Base-by-base conservation (phyloP, 2,329 filamentous ascomycete species). In the Sarocladium kiliense region DNA sequence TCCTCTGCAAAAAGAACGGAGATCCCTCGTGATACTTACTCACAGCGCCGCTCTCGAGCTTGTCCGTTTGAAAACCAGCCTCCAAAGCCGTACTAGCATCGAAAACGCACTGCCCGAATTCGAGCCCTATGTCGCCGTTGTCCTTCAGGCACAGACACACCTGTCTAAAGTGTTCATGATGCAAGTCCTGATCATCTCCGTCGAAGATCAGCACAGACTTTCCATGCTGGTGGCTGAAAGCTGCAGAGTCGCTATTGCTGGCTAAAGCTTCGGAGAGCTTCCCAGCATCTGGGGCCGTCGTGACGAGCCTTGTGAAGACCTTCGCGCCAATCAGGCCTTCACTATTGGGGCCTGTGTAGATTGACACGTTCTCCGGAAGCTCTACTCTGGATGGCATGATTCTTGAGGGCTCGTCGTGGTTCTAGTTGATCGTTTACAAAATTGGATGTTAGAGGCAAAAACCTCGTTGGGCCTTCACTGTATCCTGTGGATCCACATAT, bases 91-190 rank as follows among this genome's bases (percentile, higher is more conserved):
- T 41, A 9, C 32, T 19, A 53, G 50, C 50, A 19, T 53, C 50
- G 19, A 53, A 53, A 4, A 53, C 50, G 18, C 50, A 53, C 50
- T 39, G 32, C 12, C 32, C 50, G 36, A 19, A 53, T 18, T 53
- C 32, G 14, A 53, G 26, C 16, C 50, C 50, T n/a, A 53, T 53
- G 21, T 53, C 50, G 32, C 50, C 50, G 21, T 53, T 53, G 34
- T 53, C 36, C 34, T 53, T 53, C 32, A 53, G 23, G n/a, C 50
- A 34, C 34, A 53, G n/a, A 18, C 50, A 53, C 19, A 53, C 36
- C 32, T 53, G 32, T 19, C 50, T 39, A 34, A 53, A 53, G 36
- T 53, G 50, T 19, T 53, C 50, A 25, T 53, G 50, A 19, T 53
- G 50, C 19, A 34, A 16, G 14, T 53, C 50, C 36, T 39, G 18